These are phyloP conservation scores for Asterochloris sp. DNA, from an alignment of 139 green algal species.

Conservation along the genomic window DNA sequence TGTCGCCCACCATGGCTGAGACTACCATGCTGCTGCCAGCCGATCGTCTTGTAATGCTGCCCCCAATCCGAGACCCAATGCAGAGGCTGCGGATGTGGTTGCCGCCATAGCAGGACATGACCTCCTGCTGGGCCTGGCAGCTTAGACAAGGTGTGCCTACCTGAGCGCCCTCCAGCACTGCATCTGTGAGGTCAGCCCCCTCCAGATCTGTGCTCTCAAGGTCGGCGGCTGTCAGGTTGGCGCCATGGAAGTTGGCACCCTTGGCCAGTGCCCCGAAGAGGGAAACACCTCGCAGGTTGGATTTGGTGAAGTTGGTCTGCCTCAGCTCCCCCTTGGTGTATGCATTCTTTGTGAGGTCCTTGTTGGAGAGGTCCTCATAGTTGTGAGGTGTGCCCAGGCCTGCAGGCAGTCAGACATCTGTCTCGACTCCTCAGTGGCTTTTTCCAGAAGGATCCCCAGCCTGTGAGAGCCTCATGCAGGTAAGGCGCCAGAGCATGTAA, in stretches of 20 bases:
- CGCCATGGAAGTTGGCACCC: constrained; percentile 61
- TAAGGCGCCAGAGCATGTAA: no score
- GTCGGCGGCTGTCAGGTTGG: constrained; percentile 68
- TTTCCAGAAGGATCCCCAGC: no score
- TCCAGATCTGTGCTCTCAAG: constrained; percentile 63
- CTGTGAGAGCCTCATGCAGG: constrained; percentile 22
- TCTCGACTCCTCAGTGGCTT: no score
- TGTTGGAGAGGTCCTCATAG: constrained; percentile 40
- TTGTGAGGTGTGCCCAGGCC: constrained; percentile 28
- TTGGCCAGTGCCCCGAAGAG: constrained; percentile 62
- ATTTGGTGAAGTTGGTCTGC: constrained; percentile 54
- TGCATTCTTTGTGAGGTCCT: constrained; percentile 58
- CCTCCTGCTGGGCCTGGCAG: background rate
- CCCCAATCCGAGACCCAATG: background rate
- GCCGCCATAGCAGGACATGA: background rate
- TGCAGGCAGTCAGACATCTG: background rate
- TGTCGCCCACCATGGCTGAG: no score
- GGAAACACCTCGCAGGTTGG: constrained; percentile 50
- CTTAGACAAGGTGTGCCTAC: constrained; percentile 22
- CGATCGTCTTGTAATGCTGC: background rate
- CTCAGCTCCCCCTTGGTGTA: constrained; percentile 67
- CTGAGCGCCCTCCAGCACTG: constrained; percentile 68
- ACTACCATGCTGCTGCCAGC: background rate
- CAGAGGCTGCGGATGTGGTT: background rate
- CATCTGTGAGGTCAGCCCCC: constrained; percentile 69